phyloP scores from a whole-genome alignment of 2,329 filamentous ascomycete genomes.

The Colletotrichum sp. region DNA sequence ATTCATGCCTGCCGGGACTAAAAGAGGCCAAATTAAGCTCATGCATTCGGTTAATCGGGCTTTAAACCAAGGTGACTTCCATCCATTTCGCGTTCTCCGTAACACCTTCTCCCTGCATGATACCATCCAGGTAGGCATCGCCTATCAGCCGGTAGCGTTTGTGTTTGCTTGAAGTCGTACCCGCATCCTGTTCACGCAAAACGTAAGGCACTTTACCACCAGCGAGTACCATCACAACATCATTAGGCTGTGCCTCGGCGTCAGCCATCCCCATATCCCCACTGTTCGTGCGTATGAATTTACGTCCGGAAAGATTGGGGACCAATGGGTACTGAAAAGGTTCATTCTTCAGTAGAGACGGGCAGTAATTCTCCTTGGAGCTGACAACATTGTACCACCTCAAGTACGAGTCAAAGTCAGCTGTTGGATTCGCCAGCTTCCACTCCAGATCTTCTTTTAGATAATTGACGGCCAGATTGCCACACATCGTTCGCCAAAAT shows the following conservation, averaged over 20 bases:
- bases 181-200: neutral
- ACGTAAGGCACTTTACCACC: neutral
- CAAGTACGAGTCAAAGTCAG: neutral
- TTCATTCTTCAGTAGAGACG: neutral
- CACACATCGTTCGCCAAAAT: neutral
- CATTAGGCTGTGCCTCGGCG: neutral
- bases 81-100: accelerated
- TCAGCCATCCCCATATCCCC: neutral
- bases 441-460: neutral
- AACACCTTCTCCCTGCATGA: neutral
- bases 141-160: neutral
- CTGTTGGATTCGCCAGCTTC: neutral
- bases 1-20: too few species aligned
- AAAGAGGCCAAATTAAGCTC: too few species aligned
- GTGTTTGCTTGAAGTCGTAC: too few species aligned
- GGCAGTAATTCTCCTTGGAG: neutral
- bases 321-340: neutral
- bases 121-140: neutral
- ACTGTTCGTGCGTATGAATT: neutral
- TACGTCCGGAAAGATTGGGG: neutral
- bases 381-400: neutral
- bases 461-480: neutral
- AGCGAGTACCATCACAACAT: neutral
- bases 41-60: too few species aligned
- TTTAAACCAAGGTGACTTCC: neutral